These are phyloP conservation scores for Linaria vulgaris DNA, from an alignment of 257 asterid species.

Conservation along the genomic window DNA sequence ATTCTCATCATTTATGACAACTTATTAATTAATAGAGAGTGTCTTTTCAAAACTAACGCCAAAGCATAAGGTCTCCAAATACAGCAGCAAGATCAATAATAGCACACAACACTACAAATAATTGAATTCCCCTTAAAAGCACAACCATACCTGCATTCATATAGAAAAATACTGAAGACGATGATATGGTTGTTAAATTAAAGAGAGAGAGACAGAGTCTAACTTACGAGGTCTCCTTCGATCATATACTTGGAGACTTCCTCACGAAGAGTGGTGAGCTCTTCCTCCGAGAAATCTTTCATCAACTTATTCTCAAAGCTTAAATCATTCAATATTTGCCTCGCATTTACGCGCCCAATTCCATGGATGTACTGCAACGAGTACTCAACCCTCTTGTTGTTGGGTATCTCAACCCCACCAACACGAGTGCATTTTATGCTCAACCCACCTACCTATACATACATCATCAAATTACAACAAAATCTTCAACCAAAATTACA, in stretches of 20 bases:
- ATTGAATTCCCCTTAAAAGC: no score
- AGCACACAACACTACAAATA: neutral
- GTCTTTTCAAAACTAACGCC: no score
- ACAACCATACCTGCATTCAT: no score
- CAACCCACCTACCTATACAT: slow-evolving; percentile 66
- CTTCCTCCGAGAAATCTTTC: slow-evolving; percentile 85
- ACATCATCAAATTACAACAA: neutral
- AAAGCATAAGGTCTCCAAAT: slow-evolving; percentile 1
- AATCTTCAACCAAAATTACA: neutral
- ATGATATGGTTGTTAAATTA: no score
- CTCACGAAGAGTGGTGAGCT: slow-evolving; percentile 83
- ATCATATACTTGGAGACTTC: slow-evolving; percentile 91
- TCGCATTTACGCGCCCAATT: slow-evolving; percentile 73
- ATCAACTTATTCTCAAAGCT: slow-evolving; percentile 72
- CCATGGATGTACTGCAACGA: slow-evolving; percentile 95
- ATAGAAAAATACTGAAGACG: no score
- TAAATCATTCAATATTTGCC: slow-evolving; percentile 69
- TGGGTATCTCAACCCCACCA: slow-evolving; percentile 97
- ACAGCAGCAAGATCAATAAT: no score
- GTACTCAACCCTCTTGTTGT: slow-evolving; percentile 87
- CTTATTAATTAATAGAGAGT: no score
- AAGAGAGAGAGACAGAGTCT: no score
- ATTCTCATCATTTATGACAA: no score
- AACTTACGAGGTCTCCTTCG: slow-evolving; percentile 92
- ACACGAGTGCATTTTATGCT: slow-evolving; percentile 88